Percentiles rank a stretch among this genome's conserved stretches.
These are phyloP conservation scores for Amanita inopinata DNA, from an alignment of 768 basidiomycete genomes.

Conservation along the genomic window DNA sequence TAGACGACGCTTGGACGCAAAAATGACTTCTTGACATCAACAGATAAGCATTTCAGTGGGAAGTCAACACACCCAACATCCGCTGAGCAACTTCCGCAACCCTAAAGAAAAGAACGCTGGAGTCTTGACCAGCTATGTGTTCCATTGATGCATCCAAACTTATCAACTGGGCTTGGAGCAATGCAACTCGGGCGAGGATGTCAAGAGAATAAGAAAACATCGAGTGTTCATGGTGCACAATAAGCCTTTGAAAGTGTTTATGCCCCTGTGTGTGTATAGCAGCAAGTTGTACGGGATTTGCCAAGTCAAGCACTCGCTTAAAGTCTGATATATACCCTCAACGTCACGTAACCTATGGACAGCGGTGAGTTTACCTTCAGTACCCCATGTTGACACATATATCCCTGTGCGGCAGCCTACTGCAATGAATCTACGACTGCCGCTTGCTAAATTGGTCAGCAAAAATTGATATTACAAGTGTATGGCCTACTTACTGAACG, in stretches of 20 bases:
- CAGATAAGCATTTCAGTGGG: too few relatives aligned
- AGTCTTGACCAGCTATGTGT: conserved; percentile 43
- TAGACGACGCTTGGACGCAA: conserved; percentile 51
- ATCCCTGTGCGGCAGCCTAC: conserved; percentile 62
- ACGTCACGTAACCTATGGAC: too few relatives aligned
- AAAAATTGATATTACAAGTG: neutral
- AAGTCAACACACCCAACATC: conserved; percentile 39
- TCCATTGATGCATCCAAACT: conserved; percentile 51
- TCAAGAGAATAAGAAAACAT: conserved; percentile 66
- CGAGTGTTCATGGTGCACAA: conserved; percentile 51
- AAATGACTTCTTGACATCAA: conserved; percentile 72
- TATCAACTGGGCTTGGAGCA: conserved; percentile 35
- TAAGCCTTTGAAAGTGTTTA: conserved; percentile 50
- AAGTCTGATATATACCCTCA: conserved; percentile 46
- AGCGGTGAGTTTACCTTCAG: conserved; percentile 34
- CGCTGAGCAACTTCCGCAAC: conserved; percentile 43
- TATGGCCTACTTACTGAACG: conserved; percentile 46
- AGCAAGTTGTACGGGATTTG: conserved; percentile 43
- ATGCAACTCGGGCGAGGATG: conserved; percentile 49
- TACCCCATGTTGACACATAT: conserved; percentile 48
- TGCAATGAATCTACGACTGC: conserved; percentile 47
- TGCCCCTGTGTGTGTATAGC: conserved; percentile 36
- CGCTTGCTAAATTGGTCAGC: conserved; percentile 28
- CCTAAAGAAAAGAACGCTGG: conserved; percentile 52
- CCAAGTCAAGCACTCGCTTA: conserved; percentile 41